Evolutionary conservation across 1,139 yeast genomes (phyloP), one percentile per base, ranked within the genome.

Genomic region (Hemisphaericaspora xylofermentans): DNA sequence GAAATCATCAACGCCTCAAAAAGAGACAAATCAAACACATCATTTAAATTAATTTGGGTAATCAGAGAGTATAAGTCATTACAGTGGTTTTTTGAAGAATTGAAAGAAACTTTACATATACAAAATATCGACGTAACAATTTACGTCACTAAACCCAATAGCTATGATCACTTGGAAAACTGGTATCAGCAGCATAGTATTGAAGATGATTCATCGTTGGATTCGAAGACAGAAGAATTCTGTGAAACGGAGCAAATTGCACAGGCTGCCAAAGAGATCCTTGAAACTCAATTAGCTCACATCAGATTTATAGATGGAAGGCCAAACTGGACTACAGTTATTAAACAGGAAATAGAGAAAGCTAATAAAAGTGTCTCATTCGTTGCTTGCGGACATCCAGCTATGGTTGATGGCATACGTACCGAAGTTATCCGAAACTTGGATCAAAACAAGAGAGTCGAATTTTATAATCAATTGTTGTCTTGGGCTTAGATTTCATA

Each of bases 51-150:
- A 28, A 42, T 53, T 19, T 80, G 85, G 85, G 63, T 73, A 14
- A 61, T 76, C 8, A 64, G 74, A 40, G 74, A 71, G 44, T 57
- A 60, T 40, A 60, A 60, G 26, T 58, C 73, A 2, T 51, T 78
- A 31, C 51, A 57, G 3, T 76, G 80, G 79, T 76, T 77, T 53
- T 57, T 54, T 39, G 64, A 68, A 16, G 81, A 79, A 50, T 57
- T 80, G 30, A 46, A 52, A 24, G 53, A 52, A 10, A 52, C n/a
- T n/a, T n/a, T 76, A 42, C 28, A 31, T 28, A 13, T 16, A 5
- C 50, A 65, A 1, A 51, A 50, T 13, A 58, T 68, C 35, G 64
- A 57, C 18, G 48, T 58, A n/a, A 54, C 54, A 2, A 41, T 57
- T 25, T 54, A 43, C 33, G 46, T 56, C 6, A 57, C 60, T 7